Evolutionary conservation across 2,329 filamentous ascomycete genomes (phyloP), one percentile per base, ranked within the genome.

Genomic region (Samsoniella hepiali): DNA sequence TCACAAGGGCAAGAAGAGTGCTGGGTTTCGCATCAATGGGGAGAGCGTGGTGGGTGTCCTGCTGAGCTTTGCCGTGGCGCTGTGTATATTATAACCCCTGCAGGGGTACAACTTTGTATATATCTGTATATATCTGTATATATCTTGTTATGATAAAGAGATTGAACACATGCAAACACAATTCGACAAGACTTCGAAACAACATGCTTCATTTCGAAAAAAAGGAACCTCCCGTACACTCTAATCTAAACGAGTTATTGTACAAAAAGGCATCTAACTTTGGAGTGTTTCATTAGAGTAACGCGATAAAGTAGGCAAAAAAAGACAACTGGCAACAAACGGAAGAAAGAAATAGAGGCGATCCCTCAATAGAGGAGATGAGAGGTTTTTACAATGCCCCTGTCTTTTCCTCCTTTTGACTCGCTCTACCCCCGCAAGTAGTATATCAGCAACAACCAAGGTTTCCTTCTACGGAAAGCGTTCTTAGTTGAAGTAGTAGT

Each of bases 401-500:
- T 17, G 10, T 34, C 13, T 38, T 45, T 60, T 38, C 58, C 47
- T 58, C 10, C 55, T 47, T 29, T 45, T 58, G 10, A 29, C 34
- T n/a, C 8, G 22, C 22, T 22, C 22, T 40, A 7, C 10, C 10
- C 11, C 55, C 42, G 42, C n/a, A 22, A 22, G 32, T 56, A 56
- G 44, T 56, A 58, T 50, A 32, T 53, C 49, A 53, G 17, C 49
- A 29, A 31, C 56, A 53, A 61, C 47, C n/a, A 49, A 17, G 15
- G 7, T 11, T 36, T 36, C 45, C 44, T 29, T 11, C 4, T 15
- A 22, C 8, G 36, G 29, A 53, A 36, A 34, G 29, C 27, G 22
- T 69, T 79, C 79, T 72, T 82, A 79, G 72, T 80, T 90, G 81
- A 91, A 97, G 83, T 96, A 97, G 81, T 88, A 95, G 80, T 93